phyloP scores from a whole-genome alignment of 805 yeast species.

The Yamadazyma paraphyllophila region DNA sequence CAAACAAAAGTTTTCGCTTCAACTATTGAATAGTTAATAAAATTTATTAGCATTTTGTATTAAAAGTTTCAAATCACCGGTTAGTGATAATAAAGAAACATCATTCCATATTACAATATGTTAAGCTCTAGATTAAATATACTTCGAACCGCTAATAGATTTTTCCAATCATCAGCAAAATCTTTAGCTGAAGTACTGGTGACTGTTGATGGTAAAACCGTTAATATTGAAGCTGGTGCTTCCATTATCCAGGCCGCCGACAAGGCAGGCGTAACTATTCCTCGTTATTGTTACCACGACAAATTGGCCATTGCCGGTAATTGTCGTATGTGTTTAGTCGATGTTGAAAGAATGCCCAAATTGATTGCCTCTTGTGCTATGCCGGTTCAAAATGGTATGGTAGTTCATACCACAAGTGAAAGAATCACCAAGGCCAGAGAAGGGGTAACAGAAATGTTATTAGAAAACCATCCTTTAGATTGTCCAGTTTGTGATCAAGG shows the following conservation, averaged over 20 bases:
- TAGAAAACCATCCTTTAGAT: constrained; percentile 88
- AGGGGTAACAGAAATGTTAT: constrained; percentile 85
- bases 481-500: constrained; percentile 94
- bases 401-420: constrained; percentile 74
- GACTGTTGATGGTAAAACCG: constrained; percentile 68
- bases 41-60: background rate
- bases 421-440: constrained; percentile 81
- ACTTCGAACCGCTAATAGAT: constrained; percentile 18
- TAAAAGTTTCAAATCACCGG: background rate
- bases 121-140: constrained; percentile 19
- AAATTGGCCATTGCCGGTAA: constrained; percentile 88
- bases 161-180: constrained; percentile 18
- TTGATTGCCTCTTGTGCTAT: constrained; percentile 88
- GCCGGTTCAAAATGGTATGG: constrained; percentile 91
- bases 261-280: constrained; percentile 83
- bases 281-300: constrained; percentile 90
- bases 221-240: constrained; percentile 79
- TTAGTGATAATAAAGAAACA: background rate
- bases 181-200: constrained; percentile 53
- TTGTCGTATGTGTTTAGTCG: constrained; percentile 91
- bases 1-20: background rate
- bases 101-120: constrained; percentile 9
- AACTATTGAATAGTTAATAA: constrained; percentile 1
- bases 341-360: constrained; percentile 85
- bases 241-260: constrained; percentile 90